Percentiles rank a stretch among this genome's conserved stretches.
These are phyloP conservation scores for Haplosporangium gracile DNA, from an alignment of 192 early-diverging fungal species.

Conservation along the genomic window DNA sequence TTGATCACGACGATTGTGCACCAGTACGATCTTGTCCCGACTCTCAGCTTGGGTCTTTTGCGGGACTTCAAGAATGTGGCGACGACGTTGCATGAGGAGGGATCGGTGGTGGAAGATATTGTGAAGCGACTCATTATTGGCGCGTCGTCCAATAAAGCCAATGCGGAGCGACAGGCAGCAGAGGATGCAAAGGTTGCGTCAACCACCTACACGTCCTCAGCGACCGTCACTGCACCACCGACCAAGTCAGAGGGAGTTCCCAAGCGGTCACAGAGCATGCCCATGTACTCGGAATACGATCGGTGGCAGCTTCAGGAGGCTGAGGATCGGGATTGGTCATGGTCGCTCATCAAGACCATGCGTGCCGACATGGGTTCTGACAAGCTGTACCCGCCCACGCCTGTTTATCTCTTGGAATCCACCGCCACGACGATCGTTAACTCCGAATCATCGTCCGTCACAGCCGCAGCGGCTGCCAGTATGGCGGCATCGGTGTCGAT, in stretches of 20 bases:
- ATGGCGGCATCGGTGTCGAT: constrained; percentile 34
- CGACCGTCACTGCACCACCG: neutral
- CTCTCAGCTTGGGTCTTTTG: constrained; percentile 80
- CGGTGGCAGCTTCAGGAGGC: constrained; percentile 47
- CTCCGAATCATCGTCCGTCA: constrained; percentile 38
- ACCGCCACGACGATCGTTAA: constrained; percentile 64
- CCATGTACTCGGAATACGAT: constrained; percentile 52
- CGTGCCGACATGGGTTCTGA: constrained; percentile 87
- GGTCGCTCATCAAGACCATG: constrained; percentile 86
- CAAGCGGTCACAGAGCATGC: constrained; percentile 42
- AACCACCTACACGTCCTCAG: constrained; percentile 19
- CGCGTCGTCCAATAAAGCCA: constrained; percentile 46
- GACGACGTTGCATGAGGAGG: constrained; percentile 70
- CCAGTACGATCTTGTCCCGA: constrained; percentile 82
- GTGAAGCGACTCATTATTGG: constrained; percentile 69
- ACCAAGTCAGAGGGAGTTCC: constrained; percentile 24
- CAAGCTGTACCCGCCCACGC: constrained; percentile 86
- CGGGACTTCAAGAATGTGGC: constrained; percentile 84
- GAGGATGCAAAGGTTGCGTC: constrained; percentile 16
- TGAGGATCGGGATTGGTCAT: constrained; percentile 84
- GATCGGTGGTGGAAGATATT: constrained; percentile 74
- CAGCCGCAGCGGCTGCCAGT: constrained; percentile 10
- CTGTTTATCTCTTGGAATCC: constrained; percentile 73
- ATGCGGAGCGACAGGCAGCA: constrained; percentile 28
- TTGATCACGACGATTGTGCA: constrained; percentile 89